Conservation (phyloP, 1,284 basidiomycete genomes). For the Pterulicium gracile region DNA sequence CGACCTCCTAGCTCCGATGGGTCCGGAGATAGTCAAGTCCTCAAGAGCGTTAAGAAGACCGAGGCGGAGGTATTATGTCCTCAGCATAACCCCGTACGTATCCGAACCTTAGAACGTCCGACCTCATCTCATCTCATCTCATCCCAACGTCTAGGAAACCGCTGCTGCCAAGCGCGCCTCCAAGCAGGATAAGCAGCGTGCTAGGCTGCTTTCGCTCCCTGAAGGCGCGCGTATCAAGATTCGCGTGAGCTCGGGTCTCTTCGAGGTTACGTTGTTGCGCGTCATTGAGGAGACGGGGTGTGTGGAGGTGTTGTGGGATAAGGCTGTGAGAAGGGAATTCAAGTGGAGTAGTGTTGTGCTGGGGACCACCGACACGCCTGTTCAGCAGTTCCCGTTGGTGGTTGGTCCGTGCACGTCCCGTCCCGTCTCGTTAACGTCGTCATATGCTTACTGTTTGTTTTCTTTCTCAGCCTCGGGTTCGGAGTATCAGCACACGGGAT, state of each 20-base stretch:
- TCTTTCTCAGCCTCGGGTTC: neutral
- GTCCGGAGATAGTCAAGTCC: slow-evolving; percentile 26
- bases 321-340: slow-evolving; percentile 57
- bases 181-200: slow-evolving; percentile 56
- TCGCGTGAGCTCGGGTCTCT: slow-evolving; percentile 66
- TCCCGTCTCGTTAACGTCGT: neutral
- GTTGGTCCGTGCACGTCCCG: neutral
- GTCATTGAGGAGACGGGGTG: slow-evolving; percentile 57
- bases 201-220: slow-evolving; percentile 56
- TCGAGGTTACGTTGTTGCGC: slow-evolving; percentile 66
- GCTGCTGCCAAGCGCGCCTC: slow-evolving; percentile 61
- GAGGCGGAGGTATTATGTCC: slow-evolving; percentile 68
- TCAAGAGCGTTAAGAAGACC: slow-evolving; percentile 58
- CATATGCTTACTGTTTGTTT: neutral
- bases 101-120: slow-evolving; percentile 4
- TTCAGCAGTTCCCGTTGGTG: neutral
- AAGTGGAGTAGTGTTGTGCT: slow-evolving; percentile 73
- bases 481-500: neutral
- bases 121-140: no score
- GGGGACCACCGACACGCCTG: slow-evolving; percentile 38
- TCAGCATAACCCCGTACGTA: slow-evolving; percentile 74
- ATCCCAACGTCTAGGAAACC: slow-evolving; percentile 48
- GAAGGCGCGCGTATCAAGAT: slow-evolving; percentile 70
- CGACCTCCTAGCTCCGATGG: slow-evolving; percentile 7
- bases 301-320: slow-evolving; percentile 75